Conservation (phyloP, 2,329 filamentous ascomycete genomes). For the Fusarium tanahbumbuense region DNA sequence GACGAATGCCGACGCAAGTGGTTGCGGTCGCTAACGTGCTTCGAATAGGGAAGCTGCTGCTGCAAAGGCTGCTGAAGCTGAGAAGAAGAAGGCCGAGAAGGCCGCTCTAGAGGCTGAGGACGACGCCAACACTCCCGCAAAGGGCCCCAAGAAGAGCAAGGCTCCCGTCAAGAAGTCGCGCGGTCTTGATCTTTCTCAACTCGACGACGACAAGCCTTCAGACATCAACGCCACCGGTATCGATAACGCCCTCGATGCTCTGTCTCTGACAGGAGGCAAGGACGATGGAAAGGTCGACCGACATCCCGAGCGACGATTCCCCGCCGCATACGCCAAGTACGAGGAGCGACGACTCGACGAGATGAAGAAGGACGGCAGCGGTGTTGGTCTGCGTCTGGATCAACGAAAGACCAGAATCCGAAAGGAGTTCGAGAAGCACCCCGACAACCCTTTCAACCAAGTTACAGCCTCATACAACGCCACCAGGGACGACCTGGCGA, state of each 20-base stretch:
- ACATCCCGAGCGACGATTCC: constrained; percentile 88
- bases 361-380: constrained; percentile 83
- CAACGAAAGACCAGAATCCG: constrained; percentile 86
- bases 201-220: constrained; percentile 70
- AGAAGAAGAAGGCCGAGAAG: constrained; percentile 93
- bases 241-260: constrained; percentile 91
- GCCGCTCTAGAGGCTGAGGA: constrained; percentile 86
- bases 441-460: constrained; percentile 97
- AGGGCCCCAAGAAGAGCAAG: constrained; percentile 75
- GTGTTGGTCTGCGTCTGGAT: constrained; percentile 78
- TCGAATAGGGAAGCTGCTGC: constrained; percentile 52
- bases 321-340: constrained; percentile 85
- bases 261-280: constrained; percentile 71
- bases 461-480: constrained; percentile 81
- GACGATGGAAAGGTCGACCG: constrained; percentile 79
- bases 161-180: constrained; percentile 75
- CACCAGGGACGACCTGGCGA: constrained; percentile 78
- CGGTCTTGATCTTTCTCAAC: constrained; percentile 79
- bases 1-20: not conserved
- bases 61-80: constrained; percentile 81
- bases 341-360: constrained; percentile 85
- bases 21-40: constrained; percentile 19
- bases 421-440: constrained; percentile 95
- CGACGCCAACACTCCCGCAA: constrained; percentile 72
- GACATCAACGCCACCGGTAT: constrained; percentile 87